phyloP scores from a whole-genome alignment of 2,329 filamentous ascomycete genomes.

The Grosmannia clavigera region DNA sequence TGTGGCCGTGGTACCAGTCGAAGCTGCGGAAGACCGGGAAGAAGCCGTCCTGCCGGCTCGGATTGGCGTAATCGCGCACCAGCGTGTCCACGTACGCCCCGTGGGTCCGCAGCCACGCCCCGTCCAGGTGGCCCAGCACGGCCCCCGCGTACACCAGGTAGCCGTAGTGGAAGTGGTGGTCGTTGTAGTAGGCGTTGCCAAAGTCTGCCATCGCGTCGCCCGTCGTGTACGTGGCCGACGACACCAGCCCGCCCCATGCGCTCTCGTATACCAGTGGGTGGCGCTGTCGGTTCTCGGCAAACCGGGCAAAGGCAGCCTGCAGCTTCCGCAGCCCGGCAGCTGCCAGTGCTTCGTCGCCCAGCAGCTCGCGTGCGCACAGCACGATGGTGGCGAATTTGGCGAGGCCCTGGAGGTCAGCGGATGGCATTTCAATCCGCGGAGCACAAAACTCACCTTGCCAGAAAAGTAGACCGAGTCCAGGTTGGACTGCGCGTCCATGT shows the following conservation, averaged over 20 bases:
- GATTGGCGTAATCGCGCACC: conserved; percentile 73
- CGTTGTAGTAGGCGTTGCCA: conserved; percentile 78
- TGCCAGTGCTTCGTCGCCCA: conserved; percentile 44
- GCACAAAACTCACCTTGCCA: conserved; percentile 49
- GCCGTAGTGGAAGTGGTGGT: conserved; percentile 66
- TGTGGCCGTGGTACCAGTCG: conserved; percentile 92
- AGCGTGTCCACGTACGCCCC: conserved; percentile 72
- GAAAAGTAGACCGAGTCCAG: conserved; percentile 86
- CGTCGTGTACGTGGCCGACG: conserved; percentile 57
- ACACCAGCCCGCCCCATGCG: conserved; percentile 72
- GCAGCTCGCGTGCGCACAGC: conserved; percentile 51
- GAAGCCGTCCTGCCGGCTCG: conserved; percentile 52
- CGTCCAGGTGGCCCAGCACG: conserved; percentile 68
- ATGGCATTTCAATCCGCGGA: too few relatives aligned
- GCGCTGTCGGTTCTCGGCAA: conserved; percentile 54
- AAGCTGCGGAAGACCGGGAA: conserved; percentile 79
- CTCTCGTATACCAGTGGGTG: conserved; percentile 54
- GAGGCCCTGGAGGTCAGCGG: conserved; percentile 36
- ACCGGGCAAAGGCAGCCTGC: conserved; percentile 53
- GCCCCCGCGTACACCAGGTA: conserved; percentile 85
- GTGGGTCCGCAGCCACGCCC: conserved; percentile 59
- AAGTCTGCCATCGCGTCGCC: conserved; percentile 66
- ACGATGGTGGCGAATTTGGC: conserved; percentile 64
- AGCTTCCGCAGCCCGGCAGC: conserved; percentile 46
- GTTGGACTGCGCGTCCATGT: conserved; percentile 61